phyloP scores from a whole-genome alignment of 306 rosid genomes.

The Cicer chorassanicum region DNA sequence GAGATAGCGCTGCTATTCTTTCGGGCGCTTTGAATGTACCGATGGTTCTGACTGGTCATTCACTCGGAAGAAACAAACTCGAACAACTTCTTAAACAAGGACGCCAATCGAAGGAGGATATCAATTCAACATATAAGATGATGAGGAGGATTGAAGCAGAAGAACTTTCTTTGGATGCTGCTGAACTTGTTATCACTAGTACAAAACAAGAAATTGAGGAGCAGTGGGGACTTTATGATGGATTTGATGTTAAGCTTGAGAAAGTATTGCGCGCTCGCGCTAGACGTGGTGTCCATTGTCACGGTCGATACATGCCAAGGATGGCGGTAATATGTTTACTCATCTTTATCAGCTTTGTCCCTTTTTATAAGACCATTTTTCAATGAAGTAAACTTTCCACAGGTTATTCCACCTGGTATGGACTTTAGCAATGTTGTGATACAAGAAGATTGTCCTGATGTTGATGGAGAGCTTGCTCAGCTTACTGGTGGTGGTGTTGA shows the following conservation, averaged over 20 bases:
- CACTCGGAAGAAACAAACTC: constrained; percentile 90
- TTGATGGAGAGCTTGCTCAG: constrained; percentile 69
- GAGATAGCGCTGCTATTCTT: constrained; percentile 90
- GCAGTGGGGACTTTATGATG: constrained; percentile 97
- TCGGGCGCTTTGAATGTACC: constrained; percentile 94
- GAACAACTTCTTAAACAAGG: constrained; percentile 94
- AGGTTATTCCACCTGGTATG: constrained; percentile 97
- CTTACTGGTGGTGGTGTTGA: constrained; percentile 54
- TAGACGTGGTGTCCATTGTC: constrained; percentile 80
- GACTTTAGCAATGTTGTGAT: constrained; percentile 83
- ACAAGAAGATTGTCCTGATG: constrained; percentile 72
- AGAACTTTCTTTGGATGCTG: constrained; percentile 87
- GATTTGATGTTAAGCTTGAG: constrained; percentile 91
- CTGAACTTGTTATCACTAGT: constrained; percentile 93
- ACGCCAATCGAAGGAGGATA: constrained; percentile 88
- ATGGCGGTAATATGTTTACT: constrained; percentile 71
- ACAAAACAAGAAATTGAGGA: constrained; percentile 89
- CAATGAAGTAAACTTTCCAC: constrained; percentile 30
- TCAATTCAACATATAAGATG: constrained; percentile 83
- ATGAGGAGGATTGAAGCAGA: constrained; percentile 93
- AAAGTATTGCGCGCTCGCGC: constrained; percentile 87
- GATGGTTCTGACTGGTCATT: constrained; percentile 90
- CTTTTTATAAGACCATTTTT: too few relatives aligned
- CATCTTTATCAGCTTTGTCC: background rate
- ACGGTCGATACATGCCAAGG: constrained; percentile 91